These are phyloP conservation scores for Mortierella sp. DNA, from an alignment of 371 early-diverging fungal species.

Conservation along the genomic window DNA sequence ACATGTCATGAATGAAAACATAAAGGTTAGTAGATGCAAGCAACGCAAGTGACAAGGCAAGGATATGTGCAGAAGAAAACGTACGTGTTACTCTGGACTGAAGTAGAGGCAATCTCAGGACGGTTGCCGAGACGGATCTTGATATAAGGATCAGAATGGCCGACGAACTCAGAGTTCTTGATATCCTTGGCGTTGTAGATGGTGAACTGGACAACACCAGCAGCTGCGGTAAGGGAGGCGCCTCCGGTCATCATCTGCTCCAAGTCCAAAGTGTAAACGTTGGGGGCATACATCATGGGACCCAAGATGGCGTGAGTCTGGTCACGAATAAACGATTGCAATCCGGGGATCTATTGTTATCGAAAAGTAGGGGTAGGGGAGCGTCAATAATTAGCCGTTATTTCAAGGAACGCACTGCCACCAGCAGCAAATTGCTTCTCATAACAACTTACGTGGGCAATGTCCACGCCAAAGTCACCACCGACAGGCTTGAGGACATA, in stretches of 20 bases:
- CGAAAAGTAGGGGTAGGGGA: too few relatives aligned
- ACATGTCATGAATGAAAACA: not conserved
- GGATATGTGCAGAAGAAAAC: not conserved
- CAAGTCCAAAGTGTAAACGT: constrained; percentile 85
- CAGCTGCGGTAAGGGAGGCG: constrained; percentile 66
- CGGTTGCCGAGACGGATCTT: constrained; percentile 79
- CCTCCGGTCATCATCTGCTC: constrained; percentile 87
- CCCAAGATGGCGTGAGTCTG: constrained; percentile 80
- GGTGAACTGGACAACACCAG: constrained; percentile 89
- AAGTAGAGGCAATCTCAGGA: constrained; percentile 77
- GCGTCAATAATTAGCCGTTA: not conserved
- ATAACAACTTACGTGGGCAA: constrained; percentile 70
- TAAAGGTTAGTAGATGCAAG: not conserved
- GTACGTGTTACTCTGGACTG: constrained; percentile 63
- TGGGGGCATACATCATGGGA: constrained; percentile 90
- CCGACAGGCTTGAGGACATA: constrained; percentile 95
- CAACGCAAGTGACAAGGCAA: not conserved
- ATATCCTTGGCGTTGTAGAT: constrained; percentile 82
- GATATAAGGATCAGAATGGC: constrained; percentile 88
- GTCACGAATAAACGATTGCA: constrained; percentile 85
- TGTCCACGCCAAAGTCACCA: constrained; percentile 90
- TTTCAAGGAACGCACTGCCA: not conserved
- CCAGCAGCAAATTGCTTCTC: not conserved
- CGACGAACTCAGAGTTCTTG: constrained; percentile 82
- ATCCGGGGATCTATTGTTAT: constrained; percentile 77